Base-by-base conservation (phyloP, 73 alveolate genomes). In the Blepharisma japonicum region DNA sequence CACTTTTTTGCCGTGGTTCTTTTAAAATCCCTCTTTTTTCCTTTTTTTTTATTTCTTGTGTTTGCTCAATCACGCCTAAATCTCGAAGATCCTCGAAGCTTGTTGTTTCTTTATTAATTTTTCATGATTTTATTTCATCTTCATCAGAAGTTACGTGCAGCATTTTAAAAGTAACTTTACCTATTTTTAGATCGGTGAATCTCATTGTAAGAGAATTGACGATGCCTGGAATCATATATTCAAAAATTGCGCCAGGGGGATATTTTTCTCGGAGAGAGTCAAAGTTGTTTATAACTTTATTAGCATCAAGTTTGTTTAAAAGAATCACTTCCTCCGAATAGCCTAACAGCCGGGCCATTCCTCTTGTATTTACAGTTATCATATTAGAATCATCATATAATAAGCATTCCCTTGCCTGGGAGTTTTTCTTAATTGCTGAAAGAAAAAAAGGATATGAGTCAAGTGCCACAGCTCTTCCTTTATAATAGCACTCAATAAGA, bases 151-250 rank as follows among this genome's bases (percentile, higher is more conserved):
- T 18, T 18, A 25, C 74, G 11, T 14, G 47, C 39, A 61, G 39
- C 18, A 18, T 8, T 14, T 61, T 61, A 25, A 61, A 61, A 0
- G 47, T 61, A 61, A 61, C 14, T 61, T n/a, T 20, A 9, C 23
- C 23, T n/a, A 61, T 61, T 61, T 14, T 14, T 18, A 61, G 14
- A 25, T 61, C 74, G 2, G 47, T 25, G 47, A 61, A 61, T 61
- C 23, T 61, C 38, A 61, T 18, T 8, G 74, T 20, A n/a, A 61
- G 50, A 61, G 14, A 61, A 61, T 61, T 61, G 50, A 61, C 74
- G 0, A 39, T 61, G 0, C 23, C 18, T 9, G 74, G 74, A 5
- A 61, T 61, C 74, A 61, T 61, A 48, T 61, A 61, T 61, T 61
- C 18, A 61, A 61, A 61, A 20, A 61, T 25, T 9, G 14, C 48